Base-by-base conservation (phyloP, 2,329 filamentous ascomycete species). In the Calonectria pseudoturangicola region DNA sequence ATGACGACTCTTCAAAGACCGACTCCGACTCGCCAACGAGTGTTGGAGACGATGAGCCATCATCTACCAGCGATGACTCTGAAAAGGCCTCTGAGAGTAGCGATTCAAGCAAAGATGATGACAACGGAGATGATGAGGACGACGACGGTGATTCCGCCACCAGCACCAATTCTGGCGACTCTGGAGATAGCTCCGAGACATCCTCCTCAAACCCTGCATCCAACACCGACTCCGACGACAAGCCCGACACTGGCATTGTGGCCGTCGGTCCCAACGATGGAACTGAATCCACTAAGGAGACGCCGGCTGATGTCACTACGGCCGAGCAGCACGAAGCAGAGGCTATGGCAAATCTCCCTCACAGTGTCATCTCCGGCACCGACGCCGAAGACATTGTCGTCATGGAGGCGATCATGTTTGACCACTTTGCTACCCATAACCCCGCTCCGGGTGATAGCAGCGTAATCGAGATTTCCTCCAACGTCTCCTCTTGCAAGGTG, bases 391-490 rank as follows among this genome's bases (percentile, higher is more conserved):
- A 72, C 12, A 50, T 72, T 3, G 70, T 67, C 9, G 58, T 69
- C 25, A 69, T 68, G 58, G 70, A 72, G 10, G 70, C 58, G 10
- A 62, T 69, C 58, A 68, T 72, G 70, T 72, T 72, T 33, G 66
- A 72, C 27, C 50, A 69, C 50, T 72, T 72, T 48, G 70, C 56
- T 4, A 36, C 18, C 7, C 64, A 69, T 15, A 66, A 45, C 16
- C 70, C 70, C 4, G 54, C 70, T 2, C 70, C 70, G 3, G 70
- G 48, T 9, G 70, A 72, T 27, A 15, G 9, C 4, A 45, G 25
- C 15, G n/a, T 45, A 0, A 58, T 68, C 30, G 43, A 48, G 5
- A 56, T 72, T 41, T 51, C 70, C 7, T 58, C 70, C 50, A 72
- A 72, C 7, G 60, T 69, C 4, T 72, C 70, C 4, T n/a, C 67